Percentiles rank a stretch among this genome's conserved stretches.
Evolutionary conservation across 2,329 filamentous ascomycete genomes (phyloP).

Genomic region (Chrysoporthe cubensis): DNA sequence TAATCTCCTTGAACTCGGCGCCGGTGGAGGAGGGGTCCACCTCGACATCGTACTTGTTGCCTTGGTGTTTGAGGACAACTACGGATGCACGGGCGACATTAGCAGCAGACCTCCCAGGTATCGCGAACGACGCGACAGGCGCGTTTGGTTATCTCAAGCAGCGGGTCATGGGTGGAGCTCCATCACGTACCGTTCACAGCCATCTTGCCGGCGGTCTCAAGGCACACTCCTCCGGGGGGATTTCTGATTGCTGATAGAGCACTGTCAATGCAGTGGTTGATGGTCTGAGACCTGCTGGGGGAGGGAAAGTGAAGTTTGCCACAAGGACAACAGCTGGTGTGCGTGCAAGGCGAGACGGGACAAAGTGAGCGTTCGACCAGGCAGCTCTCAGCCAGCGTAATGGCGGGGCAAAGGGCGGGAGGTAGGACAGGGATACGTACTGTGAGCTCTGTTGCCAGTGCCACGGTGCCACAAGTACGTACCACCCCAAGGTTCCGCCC

Average conservation of each 20-base stretch:
- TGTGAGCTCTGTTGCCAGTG: no score
- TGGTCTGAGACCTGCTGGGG: neutral
- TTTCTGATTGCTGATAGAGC: neutral
- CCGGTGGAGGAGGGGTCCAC: slow-evolving; percentile 83
- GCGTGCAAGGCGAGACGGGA: slow-evolving; percentile 5
- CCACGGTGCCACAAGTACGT: slow-evolving; percentile 15
- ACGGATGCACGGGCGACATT: slow-evolving; percentile 26
- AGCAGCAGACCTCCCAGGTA: slow-evolving; percentile 28
- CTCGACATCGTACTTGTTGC: slow-evolving; percentile 93
- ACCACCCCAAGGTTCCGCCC: slow-evolving; percentile 16
- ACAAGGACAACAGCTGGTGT: neutral
- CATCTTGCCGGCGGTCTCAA: slow-evolving; percentile 45
- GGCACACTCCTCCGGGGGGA: neutral
- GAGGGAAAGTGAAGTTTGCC: neutral
- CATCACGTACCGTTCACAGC: slow-evolving; percentile 56
- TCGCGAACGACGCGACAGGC: neutral
- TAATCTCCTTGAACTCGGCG: slow-evolving; percentile 93
- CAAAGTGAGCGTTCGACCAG: slow-evolving; percentile 10
- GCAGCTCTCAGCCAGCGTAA: slow-evolving; percentile 27
- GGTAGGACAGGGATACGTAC: slow-evolving; percentile 8
- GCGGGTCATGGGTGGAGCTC: neutral
- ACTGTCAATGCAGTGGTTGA: neutral
- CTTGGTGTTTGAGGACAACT: slow-evolving; percentile 95
- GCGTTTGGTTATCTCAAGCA: neutral
- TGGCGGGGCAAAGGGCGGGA: slow-evolving; percentile 16